Evolutionary conservation across 495 filamentous ascomycete species (phyloP), one percentile per base, ranked within the genome.

Genomic region (Aspergillus sclerotioniger): DNA sequence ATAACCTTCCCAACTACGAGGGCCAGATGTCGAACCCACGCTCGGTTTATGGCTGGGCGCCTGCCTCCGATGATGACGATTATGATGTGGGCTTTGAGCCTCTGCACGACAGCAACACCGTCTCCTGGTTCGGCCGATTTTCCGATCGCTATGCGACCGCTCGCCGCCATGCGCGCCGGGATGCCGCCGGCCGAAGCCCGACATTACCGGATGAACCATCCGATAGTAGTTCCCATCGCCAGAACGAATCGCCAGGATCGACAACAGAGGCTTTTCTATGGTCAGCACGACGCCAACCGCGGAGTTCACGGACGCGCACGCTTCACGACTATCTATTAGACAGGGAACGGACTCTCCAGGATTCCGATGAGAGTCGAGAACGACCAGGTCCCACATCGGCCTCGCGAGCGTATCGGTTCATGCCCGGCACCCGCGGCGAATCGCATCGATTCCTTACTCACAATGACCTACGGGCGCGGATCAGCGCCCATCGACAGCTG

Each of bases 31-130:
- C 81, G 20, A 80, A 73, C 51, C 60, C 74, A 51, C 78, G 82
- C 45, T 75, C 71, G 45, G 67, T 84, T 21, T 83, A 84, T 65
- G 84, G 84, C 57, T 86, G 84, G 84, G 80, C 82, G 21, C 84
- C 84, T 10, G 76, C 76, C 6, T 78, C 81, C 37, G 79, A 83
- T 41, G 74, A 80, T 32, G 82, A 84, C 32, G 78, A 79, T 25
- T 71, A 75, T 32, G 68, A 72, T 43, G 60, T 65, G 41, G 61
- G 66, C n/a, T 69, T 71, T 15, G 72, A 76, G 37, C 66, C 67
- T 6, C 61, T 71, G 35, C 67, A 66, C n/a, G 67, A 66, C 16
- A 63, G 49, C 33, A 61, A 62, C 48, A 49, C 63, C 21, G 51
- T 69, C 20, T 62, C 61, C 16, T 72, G 70, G 70, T 68, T 68